Evolutionary conservation across 1,139 yeast genomes (phyloP), one percentile per base, ranked within the genome.

Genomic region (Pichia cactophila): DNA sequence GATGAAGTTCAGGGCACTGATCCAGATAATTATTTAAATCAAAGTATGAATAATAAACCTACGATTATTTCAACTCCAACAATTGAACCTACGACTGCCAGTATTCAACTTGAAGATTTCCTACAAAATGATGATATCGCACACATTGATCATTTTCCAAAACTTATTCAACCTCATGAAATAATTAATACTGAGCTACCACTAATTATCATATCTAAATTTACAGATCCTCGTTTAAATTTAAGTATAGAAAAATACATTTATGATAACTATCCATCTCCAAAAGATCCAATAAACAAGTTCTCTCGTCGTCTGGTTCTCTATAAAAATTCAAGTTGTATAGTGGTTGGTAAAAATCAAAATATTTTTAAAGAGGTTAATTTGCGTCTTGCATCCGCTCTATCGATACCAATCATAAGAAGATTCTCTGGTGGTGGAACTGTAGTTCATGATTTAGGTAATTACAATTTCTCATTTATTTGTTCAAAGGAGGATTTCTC

Each of bases 381-480:
- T 59, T 54, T 92, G 4, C 77, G 81, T 0, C 60, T 80, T n/a
- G 68, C 87, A 11, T 69, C 74, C 7, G 60, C 72, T 0, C 65
- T 78, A 12, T 71, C 72, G 1, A 73, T 87, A n/a, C 92, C 95
- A 0, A 64, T 90, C 12, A 66, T 94, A 3, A 71, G 98, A 56
- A 72, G 99, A 52, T 71, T 77, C 44, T 84, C 95, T 2, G 99
- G 99, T 1, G 99, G 99, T 1, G 99, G 99, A 0, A 81, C 97
- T 0, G 99, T 94, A 0, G 96, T 89, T 11, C 99, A 94, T 63
- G 98, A 92, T 65, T 59, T 74, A n/a, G 96, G 97, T 0, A 94
- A 94, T 61, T 81, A 84, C 26, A 94, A 94, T 62, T 94, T 83
- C 65, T 83, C 95, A 8, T 88, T 79, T 57, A 81, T 92, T 74